phyloP scores from a whole-genome alignment of 1,284 basidiomycete species.

The Acaromyces ingoldii region DNA sequence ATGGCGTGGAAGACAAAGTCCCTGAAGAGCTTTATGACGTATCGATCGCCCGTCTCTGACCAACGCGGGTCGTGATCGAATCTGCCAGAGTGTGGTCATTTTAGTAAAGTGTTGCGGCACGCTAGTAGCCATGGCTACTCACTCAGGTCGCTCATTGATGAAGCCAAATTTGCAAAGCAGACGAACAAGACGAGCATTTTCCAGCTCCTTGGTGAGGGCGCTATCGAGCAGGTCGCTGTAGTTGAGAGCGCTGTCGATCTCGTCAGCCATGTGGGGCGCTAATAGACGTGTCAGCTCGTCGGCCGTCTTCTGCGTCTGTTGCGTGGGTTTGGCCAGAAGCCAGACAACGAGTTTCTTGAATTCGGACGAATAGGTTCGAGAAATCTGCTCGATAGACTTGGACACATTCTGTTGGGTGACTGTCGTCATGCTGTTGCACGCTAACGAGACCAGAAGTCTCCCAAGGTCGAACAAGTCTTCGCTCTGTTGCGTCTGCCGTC shows the following conservation, averaged over 20 bases:
- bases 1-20: slow-evolving; percentile 98
- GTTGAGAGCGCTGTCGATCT: slow-evolving; percentile 75
- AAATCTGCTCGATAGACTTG: slow-evolving; percentile 73
- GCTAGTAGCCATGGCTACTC: no score
- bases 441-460: slow-evolving; percentile 73
- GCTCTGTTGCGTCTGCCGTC: slow-evolving; percentile 56
- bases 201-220: slow-evolving; percentile 83
- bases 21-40: slow-evolving; percentile 95
- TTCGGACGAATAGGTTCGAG: slow-evolving; percentile 71
- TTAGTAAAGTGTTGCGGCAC: neutral
- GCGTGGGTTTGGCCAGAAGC: slow-evolving; percentile 67
- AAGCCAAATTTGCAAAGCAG: slow-evolving; percentile 91
- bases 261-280: slow-evolving; percentile 66
- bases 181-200: slow-evolving; percentile 89
- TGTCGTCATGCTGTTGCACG: slow-evolving; percentile 64
- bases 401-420: slow-evolving; percentile 64
- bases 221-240: slow-evolving; percentile 76
- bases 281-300: slow-evolving; percentile 76
- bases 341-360: slow-evolving; percentile 74
- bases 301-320: slow-evolving; percentile 59
- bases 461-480: slow-evolving; percentile 87
- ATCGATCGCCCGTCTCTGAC: slow-evolving; percentile 97
- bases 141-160: slow-evolving; percentile 98
- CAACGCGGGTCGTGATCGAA: slow-evolving; percentile 91
- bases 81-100: slow-evolving; percentile 54